These are phyloP conservation scores for Diaporthe batatas DNA, from an alignment of 2,329 filamentous ascomycete species.

Conservation along the genomic window DNA sequence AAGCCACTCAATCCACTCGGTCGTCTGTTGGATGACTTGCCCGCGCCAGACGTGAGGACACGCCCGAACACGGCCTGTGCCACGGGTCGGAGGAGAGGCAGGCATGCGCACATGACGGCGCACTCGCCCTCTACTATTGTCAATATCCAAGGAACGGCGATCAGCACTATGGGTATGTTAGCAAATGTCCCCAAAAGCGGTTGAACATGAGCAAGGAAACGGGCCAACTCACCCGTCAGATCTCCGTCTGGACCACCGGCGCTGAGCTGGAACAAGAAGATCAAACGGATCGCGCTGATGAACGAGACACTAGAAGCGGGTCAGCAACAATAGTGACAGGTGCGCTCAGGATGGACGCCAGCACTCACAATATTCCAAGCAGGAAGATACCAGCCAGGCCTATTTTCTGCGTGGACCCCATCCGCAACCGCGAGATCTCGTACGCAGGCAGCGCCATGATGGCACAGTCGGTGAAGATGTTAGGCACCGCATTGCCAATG, in stretches of 20 bases:
- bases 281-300: slow-evolving; percentile 17
- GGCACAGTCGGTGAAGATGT: slow-evolving; percentile 28
- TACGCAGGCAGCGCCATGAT: slow-evolving; percentile 31
- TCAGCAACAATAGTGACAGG: background rate
- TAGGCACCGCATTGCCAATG: slow-evolving; percentile 21
- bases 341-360: too few relatives aligned
- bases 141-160: slow-evolving; percentile 12
- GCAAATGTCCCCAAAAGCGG: too few relatives aligned
- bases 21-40: slow-evolving; percentile 21
- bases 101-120: background rate
- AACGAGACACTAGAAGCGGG: background rate
- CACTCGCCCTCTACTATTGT: background rate
- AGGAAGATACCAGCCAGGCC: slow-evolving; percentile 28
- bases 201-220: background rate
- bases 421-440: slow-evolving; percentile 22
- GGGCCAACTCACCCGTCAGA: slow-evolving; percentile 1
- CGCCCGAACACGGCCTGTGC: slow-evolving; percentile 14
- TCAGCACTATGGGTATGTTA: background rate
- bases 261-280: slow-evolving; percentile 16
- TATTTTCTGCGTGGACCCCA: slow-evolving; percentile 6
- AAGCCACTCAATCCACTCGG: slow-evolving; percentile 1
- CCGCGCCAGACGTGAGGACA: slow-evolving; percentile 15
- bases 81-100: slow-evolving; percentile 11
- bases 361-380: slow-evolving; percentile 10
- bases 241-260: slow-evolving; percentile 12